phyloP scores from a whole-genome alignment of 1,284 basidiomycete species.

The Ustilago loliicola region DNA sequence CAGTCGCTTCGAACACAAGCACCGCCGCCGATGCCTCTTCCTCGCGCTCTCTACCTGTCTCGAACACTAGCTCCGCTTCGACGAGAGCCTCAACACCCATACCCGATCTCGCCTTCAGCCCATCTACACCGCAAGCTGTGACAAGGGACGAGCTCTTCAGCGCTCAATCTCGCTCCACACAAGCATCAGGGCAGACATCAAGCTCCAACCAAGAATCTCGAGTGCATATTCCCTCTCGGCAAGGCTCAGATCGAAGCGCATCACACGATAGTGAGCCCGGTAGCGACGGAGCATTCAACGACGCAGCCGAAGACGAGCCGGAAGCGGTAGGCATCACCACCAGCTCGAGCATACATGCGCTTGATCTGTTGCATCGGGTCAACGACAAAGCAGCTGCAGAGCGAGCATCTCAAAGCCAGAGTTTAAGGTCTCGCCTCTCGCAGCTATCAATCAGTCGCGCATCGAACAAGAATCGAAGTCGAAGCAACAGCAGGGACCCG shows the following conservation, averaged over 20 bases:
- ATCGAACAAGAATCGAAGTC: conserved; percentile 21
- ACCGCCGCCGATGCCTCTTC: conserved; percentile 33
- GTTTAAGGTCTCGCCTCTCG: conserved; percentile 27
- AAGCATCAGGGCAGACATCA: not conserved
- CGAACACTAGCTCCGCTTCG: conserved; percentile 25
- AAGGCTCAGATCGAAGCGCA: conserved; percentile 9
- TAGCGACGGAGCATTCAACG: conserved; percentile 32
- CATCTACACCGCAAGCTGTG: conserved; percentile 22
- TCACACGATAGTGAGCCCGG: conserved; percentile 6
- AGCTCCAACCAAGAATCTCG: conserved; percentile 2
- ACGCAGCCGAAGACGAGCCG: conserved; percentile 29
- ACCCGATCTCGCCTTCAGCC: conserved; percentile 28
- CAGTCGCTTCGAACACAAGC: conserved; percentile 38
- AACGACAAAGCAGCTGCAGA: conserved; percentile 46
- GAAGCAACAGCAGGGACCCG: conserved; percentile 32
- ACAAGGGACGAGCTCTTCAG: not conserved
- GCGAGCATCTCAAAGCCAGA: conserved; percentile 17
- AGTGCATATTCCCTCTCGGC: conserved; percentile 8
- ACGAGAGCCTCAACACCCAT: conserved; percentile 36
- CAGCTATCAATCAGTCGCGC: conserved; percentile 37
- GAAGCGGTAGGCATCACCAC: conserved; percentile 35
- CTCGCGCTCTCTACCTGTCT: conserved; percentile 6
- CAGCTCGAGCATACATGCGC: conserved; percentile 43
- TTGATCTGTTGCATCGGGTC: conserved; percentile 45
- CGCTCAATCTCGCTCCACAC: not conserved